These are phyloP conservation scores for Protomyces lactucae-debilis DNA, from an alignment of 1,139 yeast species.

Conservation along the genomic window DNA sequence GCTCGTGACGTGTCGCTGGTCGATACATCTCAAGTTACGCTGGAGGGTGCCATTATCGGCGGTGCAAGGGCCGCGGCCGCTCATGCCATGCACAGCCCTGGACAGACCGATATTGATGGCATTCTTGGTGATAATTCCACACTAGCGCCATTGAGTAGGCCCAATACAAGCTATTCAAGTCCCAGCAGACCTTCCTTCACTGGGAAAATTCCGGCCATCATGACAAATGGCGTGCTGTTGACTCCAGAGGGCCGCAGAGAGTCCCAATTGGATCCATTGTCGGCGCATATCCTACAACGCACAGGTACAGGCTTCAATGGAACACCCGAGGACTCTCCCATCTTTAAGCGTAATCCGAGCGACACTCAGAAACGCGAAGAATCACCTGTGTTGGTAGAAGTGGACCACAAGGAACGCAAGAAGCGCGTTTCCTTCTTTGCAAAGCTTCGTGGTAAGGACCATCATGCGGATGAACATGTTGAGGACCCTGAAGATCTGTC, in stretches of 20 bases:
- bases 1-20: too few species aligned
- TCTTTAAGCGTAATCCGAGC: constrained; percentile 8
- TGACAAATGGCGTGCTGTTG: background rate
- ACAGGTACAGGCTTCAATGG: constrained; percentile 1
- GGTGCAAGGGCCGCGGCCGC: background rate
- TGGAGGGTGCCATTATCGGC: background rate
- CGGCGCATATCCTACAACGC: constrained; percentile 18
- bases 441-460: constrained; percentile 15
- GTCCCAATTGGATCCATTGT: constrained; percentile 7
- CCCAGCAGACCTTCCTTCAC: background rate
- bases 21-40: background rate
- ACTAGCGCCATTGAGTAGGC: background rate
- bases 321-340: constrained; percentile 6
- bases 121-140: too few species aligned
- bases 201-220: background rate
- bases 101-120: background rate
- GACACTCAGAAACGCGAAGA: constrained; percentile 10
- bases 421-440: constrained; percentile 26
- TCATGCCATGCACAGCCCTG: background rate
- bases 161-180: background rate
- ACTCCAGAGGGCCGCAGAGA: background rate
- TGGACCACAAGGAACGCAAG: constrained; percentile 11
- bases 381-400: background rate
- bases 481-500: constrained; percentile 10
- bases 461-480: background rate